These are phyloP conservation scores for Hemileccinum rubropunctum DNA, from an alignment of 768 basidiomycete genomes.

Conservation along the genomic window DNA sequence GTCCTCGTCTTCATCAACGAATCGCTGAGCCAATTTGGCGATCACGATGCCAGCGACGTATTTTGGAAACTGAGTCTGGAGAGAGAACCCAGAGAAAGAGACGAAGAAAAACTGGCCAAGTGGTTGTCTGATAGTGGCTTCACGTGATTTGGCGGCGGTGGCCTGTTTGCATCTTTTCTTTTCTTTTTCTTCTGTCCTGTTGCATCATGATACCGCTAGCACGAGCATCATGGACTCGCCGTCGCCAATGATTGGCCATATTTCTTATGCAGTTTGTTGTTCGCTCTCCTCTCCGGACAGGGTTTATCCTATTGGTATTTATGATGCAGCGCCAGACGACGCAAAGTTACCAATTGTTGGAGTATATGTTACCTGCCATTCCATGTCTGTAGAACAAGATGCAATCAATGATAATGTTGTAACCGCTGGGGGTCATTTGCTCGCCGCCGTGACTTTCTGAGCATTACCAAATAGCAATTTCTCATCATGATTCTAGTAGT, in stretches of 20 bases:
- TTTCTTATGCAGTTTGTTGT: background rate
- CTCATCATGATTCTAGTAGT: too few species aligned
- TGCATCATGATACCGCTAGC: background rate
- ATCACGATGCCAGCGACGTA: slow-evolving; percentile 32
- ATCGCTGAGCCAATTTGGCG: slow-evolving; percentile 35
- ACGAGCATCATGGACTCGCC: slow-evolving; percentile 6
- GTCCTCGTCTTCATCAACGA: slow-evolving; percentile 45
- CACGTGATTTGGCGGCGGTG: slow-evolving; percentile 16
- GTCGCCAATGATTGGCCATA: background rate
- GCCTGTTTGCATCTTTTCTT: background rate
- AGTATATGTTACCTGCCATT: background rate
- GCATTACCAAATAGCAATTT: too few species aligned
- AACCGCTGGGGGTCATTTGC: too few species aligned
- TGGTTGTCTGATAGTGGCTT: slow-evolving; percentile 41
- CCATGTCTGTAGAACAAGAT: too few species aligned
- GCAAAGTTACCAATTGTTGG: too few species aligned
- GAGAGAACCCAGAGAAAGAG: slow-evolving; percentile 54
- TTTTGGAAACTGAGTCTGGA: slow-evolving; percentile 48
- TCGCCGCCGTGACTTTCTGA: too few species aligned
- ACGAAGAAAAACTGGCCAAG: slow-evolving; percentile 48
- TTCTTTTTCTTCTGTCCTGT: background rate
- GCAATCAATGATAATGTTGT: too few species aligned
- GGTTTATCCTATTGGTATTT: slow-evolving; percentile 11
- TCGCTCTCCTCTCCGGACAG: background rate
- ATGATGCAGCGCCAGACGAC: background rate